phyloP scores from a whole-genome alignment of 2,329 filamentous ascomycete species.

The Sporothrix pseudoabietina region DNA sequence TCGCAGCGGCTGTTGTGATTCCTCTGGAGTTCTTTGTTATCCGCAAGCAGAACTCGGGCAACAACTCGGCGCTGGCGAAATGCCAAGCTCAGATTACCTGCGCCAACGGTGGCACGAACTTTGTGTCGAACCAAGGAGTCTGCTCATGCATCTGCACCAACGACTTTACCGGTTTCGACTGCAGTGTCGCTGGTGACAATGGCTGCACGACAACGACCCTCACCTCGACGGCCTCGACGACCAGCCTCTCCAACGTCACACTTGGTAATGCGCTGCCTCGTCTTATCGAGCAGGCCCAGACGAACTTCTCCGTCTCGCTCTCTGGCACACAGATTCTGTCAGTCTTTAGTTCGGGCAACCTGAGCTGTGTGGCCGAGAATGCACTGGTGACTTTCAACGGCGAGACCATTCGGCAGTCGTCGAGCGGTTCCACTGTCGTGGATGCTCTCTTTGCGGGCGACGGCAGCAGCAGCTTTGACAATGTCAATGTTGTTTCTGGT shows the following conservation, averaged over 20 bases:
- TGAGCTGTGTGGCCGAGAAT: slow-evolving; percentile 85
- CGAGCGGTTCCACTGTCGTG: slow-evolving; percentile 38
- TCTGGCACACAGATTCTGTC: slow-evolving; percentile 69
- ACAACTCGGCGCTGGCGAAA: slow-evolving; percentile 46
- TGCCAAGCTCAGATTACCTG: slow-evolving; percentile 69
- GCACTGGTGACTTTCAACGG: slow-evolving; percentile 83
- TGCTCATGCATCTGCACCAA: slow-evolving; percentile 90
- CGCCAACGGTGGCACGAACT: slow-evolving; percentile 77
- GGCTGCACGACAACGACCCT: slow-evolving; percentile 59
- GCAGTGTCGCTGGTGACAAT: slow-evolving; percentile 50
- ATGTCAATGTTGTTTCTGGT: slow-evolving; percentile 2
- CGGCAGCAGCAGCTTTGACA: neutral
- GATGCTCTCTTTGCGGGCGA: slow-evolving; percentile 31
- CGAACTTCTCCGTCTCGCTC: slow-evolving; percentile 76
- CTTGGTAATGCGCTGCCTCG: slow-evolving; percentile 77
- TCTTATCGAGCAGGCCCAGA: slow-evolving; percentile 64
- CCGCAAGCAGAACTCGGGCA: slow-evolving; percentile 47
- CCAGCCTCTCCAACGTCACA: slow-evolving; percentile 66
- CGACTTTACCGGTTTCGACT: slow-evolving; percentile 70
- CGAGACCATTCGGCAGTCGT: slow-evolving; percentile 44
- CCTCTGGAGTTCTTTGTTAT: slow-evolving; percentile 69
- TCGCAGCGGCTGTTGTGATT: slow-evolving; percentile 80
- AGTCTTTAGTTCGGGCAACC: slow-evolving; percentile 71
- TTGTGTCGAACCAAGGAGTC: slow-evolving; percentile 61
- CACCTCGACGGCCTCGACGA: slow-evolving; percentile 38